A percentile compares a stretch with the other conserved stretches of the same genome.
phyloP scores from a whole-genome alignment of 2,329 filamentous ascomycete species.

The Colletotrichum eremochloae region DNA sequence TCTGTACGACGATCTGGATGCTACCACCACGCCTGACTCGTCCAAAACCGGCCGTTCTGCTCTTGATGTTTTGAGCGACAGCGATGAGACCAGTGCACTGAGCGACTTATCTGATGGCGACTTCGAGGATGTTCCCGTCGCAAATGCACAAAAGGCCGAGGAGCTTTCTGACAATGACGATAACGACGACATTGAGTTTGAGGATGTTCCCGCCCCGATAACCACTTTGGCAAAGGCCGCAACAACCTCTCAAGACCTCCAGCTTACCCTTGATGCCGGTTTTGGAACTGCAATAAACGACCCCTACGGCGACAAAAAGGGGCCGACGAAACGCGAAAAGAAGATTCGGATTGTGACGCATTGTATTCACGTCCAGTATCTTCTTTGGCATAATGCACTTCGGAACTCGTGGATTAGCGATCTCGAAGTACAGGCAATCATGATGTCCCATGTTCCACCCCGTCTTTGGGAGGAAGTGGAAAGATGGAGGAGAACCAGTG shows the following conservation, averaged over 20 bases:
- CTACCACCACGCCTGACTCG: conserved; percentile 59
- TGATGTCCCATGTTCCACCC: conserved; percentile 79
- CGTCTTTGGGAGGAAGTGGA: conserved; percentile 80
- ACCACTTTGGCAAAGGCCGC: conserved; percentile 58
- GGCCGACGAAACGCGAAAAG: conserved; percentile 86
- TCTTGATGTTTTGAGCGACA: conserved; percentile 59
- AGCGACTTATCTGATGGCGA: conserved; percentile 70
- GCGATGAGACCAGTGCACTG: conserved; percentile 62
- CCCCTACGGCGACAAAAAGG: conserved; percentile 78
- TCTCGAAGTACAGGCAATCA: conserved; percentile 77
- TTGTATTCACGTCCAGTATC: conserved; percentile 86
- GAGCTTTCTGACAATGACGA: conserved; percentile 61
- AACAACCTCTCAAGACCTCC: conserved; percentile 74
- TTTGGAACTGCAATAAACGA: conserved; percentile 72
- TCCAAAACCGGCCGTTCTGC: conserved; percentile 58
- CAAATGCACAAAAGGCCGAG: conserved; percentile 57
- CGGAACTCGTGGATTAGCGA: conserved; percentile 90
- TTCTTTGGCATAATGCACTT: conserved; percentile 91
- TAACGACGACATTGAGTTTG: conserved; percentile 74
- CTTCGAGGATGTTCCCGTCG: conserved; percentile 61
- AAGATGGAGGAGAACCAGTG: conserved; percentile 78
- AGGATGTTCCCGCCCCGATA: conserved; percentile 63
- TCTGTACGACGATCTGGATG: conserved; percentile 73
- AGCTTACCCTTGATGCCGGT: conserved; percentile 76
- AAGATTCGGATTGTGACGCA: conserved; percentile 84